Evolutionary conservation across 2,329 filamentous ascomycete genomes (phyloP).

Genomic region (Huntiella moniliformis): DNA sequence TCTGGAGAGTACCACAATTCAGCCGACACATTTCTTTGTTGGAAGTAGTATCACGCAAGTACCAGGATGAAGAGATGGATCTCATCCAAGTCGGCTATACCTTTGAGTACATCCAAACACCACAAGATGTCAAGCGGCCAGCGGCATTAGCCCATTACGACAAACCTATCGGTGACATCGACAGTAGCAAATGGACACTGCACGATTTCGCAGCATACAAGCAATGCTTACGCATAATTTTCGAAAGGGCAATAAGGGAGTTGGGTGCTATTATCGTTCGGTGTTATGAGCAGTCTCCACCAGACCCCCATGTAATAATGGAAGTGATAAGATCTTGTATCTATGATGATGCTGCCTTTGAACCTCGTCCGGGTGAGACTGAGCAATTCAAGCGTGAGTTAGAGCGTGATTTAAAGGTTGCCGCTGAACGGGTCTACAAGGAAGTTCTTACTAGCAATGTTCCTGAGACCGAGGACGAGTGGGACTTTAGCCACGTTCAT

Average conservation of each 20-base stretch:
- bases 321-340: conserved; percentile 68
- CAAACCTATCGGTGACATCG: conserved; percentile 35
- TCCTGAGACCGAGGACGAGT: conserved; percentile 59
- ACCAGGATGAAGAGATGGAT: conserved; percentile 61
- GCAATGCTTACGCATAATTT: conserved; percentile 51
- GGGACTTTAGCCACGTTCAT: conserved; percentile 84
- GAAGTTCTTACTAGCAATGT: conserved; percentile 63
- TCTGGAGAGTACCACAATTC: conserved; percentile 77
- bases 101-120: conserved; percentile 27
- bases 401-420: conserved; percentile 6
- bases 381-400: conserved; percentile 18
- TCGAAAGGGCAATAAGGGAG: conserved; percentile 71
- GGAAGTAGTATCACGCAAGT: conserved; percentile 72
- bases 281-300: conserved; percentile 77
- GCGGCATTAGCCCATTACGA: conserved; percentile 34
- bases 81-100: conserved; percentile 67
- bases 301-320: conserved; percentile 61
- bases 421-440: conserved; percentile 44
- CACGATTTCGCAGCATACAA: conserved; percentile 54
- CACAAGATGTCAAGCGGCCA: conserved; percentile 48
- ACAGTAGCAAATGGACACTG: conserved; percentile 45
- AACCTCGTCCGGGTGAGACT: conserved; percentile 47
- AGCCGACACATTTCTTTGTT: conserved; percentile 64
- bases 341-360: conserved; percentile 58
- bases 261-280: conserved; percentile 74